Conservation (phyloP, 2,329 filamentous ascomycete genomes). For the Aureobasidium sp. region DNA sequence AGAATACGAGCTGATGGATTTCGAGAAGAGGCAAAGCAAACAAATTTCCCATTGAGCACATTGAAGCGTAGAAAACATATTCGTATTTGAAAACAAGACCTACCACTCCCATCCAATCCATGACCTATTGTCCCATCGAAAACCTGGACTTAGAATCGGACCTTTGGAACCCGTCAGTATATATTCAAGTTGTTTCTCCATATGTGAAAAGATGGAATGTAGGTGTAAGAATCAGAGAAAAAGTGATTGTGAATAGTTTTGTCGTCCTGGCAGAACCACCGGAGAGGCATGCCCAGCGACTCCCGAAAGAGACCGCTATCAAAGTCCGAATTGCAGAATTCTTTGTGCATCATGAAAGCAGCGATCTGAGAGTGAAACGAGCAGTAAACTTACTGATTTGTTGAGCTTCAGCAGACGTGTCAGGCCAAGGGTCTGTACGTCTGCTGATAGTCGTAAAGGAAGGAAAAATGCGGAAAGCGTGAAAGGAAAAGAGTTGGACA, state of each 20-base stretch:
- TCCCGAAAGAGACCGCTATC: background rate
- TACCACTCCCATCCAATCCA: too few species aligned
- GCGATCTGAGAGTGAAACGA: background rate
- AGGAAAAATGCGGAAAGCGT: background rate
- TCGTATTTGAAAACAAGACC: too few species aligned
- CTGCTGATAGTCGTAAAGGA: background rate
- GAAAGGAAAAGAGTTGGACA: background rate
- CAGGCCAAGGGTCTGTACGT: background rate
- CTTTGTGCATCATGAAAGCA: constrained; percentile 7
- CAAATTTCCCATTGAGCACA: too few species aligned
- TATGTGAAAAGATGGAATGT: background rate
- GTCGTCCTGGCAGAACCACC: background rate
- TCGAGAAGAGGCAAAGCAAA: too few species aligned
- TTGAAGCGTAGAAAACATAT: too few species aligned
- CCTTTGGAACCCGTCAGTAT: background rate
- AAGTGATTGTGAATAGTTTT: constrained; percentile 15
- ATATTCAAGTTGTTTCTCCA: background rate
- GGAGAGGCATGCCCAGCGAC: background rate
- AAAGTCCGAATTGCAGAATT: constrained; percentile 16
- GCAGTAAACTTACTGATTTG: background rate
- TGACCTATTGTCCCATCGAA: background rate
- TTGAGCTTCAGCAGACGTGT: background rate
- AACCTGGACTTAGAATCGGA: background rate
- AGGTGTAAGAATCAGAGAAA: background rate
- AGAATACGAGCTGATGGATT: too few species aligned